Base-by-base conservation (phyloP, 805 yeast species). In the Millerago galiae region DNA sequence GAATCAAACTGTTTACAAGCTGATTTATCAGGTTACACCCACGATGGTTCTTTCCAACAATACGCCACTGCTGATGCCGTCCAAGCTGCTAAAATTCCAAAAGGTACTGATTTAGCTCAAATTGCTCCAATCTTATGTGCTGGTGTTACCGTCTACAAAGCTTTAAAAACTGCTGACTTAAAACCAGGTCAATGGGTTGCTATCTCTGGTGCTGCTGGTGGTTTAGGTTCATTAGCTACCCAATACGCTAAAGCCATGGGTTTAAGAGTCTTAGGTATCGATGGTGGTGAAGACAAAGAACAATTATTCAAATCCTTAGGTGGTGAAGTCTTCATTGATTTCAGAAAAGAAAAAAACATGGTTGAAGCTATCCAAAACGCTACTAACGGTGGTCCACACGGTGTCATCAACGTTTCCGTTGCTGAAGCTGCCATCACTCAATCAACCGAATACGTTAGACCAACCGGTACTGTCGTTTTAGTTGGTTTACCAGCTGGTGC, bases 71-170 rank as follows among this genome's bases (percentile, higher is more conserved):
- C 91, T 34, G 90, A 85, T 63, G 93, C 91, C 34, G 75, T 82
- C 44, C 95, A 86, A 60, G 95, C 93, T 33, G 95, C 95, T 34
- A 70, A 74, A 53, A 79, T 87, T 56, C 90, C 95, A 46, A 58
- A 73, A 56, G 83, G 81, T 45, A 68, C 84, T 34, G 90, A 87
- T 60, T 74, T 86, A 55, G 89, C 91, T 42, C 72, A 69, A 50
- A 75, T 79, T 48, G 80, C 95, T 10, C 95, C 95, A 55, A 79
- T 86, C 60, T 75, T 87, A 58, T 86, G 95, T 70, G 95, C 95
- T 30, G 95, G 95, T 66, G 79, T 86, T 64, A 86, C 95, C 33
- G 95, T 84, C 45, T 86, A 86, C 81, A 86, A 85, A 73, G 95
- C 95, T 35, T 71, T 86, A 61, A 85, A 85, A 74, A 82, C 86